Percentiles rank a stretch among this genome's conserved stretches.
Conservation (phyloP, 352 stramenopile genomes). For the Phytophthora tubulina region DNA sequence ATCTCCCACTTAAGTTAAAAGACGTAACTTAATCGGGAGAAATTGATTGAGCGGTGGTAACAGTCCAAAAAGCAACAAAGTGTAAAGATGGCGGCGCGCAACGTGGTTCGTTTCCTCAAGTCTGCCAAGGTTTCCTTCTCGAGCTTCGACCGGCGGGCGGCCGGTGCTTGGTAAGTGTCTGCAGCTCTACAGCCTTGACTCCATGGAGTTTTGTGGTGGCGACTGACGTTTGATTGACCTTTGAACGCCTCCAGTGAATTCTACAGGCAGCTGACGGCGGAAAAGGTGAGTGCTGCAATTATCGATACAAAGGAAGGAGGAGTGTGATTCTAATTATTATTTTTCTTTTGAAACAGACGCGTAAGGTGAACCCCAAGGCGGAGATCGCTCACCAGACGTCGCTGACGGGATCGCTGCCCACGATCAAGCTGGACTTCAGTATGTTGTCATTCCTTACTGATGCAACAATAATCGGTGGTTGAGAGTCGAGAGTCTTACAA, state of each 20-base stretch:
- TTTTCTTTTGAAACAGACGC: conserved; percentile 50
- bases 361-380: conserved; percentile 82
- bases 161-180: conserved; percentile 73
- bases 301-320: neutral
- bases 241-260: conserved; percentile 67
- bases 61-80: conserved; percentile 27
- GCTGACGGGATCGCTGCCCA: conserved; percentile 60
- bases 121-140: conserved; percentile 88
- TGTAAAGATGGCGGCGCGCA: conserved; percentile 75
- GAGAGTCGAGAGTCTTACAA: conserved; percentile 4
- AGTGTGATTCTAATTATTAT: neutral
- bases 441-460: conserved; percentile 12
- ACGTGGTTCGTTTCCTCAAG: conserved; percentile 90
- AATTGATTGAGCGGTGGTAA: conserved; percentile 32
- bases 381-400: conserved; percentile 72
- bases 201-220: neutral
- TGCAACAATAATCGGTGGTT: neutral
- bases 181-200: neutral
- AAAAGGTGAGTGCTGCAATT: conserved; percentile 58
- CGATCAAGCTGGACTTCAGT: conserved; percentile 89
- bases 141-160: conserved; percentile 77
- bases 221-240: conserved; percentile 11
- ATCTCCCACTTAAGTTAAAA: conserved; percentile 1
- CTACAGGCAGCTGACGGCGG: conserved; percentile 82
- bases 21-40: conserved; percentile 3